phyloP scores from a whole-genome alignment of 164 flowering plant genomes.

The Buxus sempervirens region DNA sequence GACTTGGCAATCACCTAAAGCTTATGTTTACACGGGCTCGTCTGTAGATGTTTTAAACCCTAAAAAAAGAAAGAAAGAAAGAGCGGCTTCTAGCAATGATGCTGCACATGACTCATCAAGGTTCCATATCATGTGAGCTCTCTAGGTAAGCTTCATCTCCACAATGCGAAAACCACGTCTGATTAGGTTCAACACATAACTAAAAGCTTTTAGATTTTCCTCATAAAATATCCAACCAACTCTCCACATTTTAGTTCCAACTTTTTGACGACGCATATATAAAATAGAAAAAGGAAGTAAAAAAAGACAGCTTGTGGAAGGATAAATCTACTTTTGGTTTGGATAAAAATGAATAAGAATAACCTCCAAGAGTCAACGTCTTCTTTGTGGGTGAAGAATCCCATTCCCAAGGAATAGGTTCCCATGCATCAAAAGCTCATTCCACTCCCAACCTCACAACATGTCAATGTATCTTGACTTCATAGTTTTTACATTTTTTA shows the following conservation, averaged over 20 bases:
- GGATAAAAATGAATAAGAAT: not conserved
- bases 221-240: slow-evolving; percentile 12
- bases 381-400: slow-evolving; percentile 25
- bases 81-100: too few species aligned
- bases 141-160: not conserved
- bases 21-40: too few species aligned
- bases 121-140: too few species aligned
- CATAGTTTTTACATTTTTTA: not conserved
- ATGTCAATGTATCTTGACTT: not conserved
- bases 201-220: slow-evolving; percentile 15
- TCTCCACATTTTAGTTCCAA: slow-evolving; percentile 8
- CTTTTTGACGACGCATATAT: slow-evolving; percentile 7
- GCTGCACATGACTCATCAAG: too few species aligned
- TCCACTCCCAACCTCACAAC: not conserved
- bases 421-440: not conserved
- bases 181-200: not conserved
- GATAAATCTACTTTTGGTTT: not conserved
- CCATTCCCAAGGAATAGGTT: slow-evolving; percentile 18
- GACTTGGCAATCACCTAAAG: too few species aligned
- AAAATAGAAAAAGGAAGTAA: not conserved
- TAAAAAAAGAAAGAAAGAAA: too few species aligned
- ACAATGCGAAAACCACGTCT: not conserved
- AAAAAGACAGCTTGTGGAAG: not conserved
- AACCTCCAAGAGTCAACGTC: slow-evolving; percentile 24
- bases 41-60: too few species aligned